Evolutionary conservation across 495 filamentous ascomycete genomes (phyloP), one percentile per base, ranked within the genome.

Genomic region (Hypoxylon fragiforme): DNA sequence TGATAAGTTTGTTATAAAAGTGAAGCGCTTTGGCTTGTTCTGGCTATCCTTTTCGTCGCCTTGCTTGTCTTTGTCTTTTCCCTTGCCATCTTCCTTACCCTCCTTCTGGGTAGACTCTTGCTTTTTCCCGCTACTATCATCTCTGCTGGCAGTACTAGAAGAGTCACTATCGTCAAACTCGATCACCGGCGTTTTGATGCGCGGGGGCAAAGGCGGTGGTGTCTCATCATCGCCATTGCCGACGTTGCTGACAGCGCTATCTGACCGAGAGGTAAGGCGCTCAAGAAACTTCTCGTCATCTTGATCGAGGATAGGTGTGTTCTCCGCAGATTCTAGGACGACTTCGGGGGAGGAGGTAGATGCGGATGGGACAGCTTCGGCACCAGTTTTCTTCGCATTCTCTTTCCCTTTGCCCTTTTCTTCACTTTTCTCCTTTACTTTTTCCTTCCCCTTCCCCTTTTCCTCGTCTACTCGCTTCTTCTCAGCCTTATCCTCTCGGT

Each of bases 261-360:
- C 51, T 44, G 58, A 62, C 7, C 51, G 43, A 13, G 73, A 68
- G 1, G 73, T 72, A 14, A 78, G 63, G 6, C 59, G 68, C 59
- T 74, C 70, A 34, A 78, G 66, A 50, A 77, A 78, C 26, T 53
- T 49, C 52, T 75, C 67, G 56, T 78, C 76, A 7, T 73, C 70
- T 9, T 64, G 60, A 47, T 74, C 65, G 36, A 78, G 69, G 16
- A 78, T 47, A 1, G 69, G 67, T 43, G 34, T 60, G 35, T 56
- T 63, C 34, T 63, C 60, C 0, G 12, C 35, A 6, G 41, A 14
- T 30, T 36, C 49, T 3, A 48, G 18, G 24, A 40, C 44, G 18
- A 58, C 43, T 18, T 54, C 20, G 6, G 56, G 44, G 4, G 51
- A 46, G 8, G 48, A 30, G 6, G 38, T 13, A 26, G 41, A 46